These are phyloP conservation scores for Allium sativum DNA, from an alignment of 106 monocot species.

Conservation along the genomic window DNA sequence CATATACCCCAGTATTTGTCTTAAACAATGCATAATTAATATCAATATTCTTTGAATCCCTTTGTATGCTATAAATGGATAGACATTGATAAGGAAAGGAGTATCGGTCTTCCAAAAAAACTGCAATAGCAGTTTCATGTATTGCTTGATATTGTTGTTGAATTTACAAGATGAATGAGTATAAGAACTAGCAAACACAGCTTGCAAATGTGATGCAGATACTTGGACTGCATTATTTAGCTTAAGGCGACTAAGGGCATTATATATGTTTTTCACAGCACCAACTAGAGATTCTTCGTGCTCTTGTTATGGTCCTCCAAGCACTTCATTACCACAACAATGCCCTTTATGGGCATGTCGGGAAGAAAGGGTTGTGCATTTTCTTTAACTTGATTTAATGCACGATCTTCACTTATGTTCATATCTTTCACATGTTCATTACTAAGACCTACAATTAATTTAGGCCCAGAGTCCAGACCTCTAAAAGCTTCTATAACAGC, in stretches of 20 bases:
- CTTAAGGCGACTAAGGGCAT: constrained; percentile 38
- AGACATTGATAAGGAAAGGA: constrained; percentile 70
- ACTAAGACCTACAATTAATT: constrained; percentile 34
- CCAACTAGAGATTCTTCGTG: constrained; percentile 48
- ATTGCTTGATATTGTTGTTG: constrained; percentile 30
- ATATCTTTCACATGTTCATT: constrained; percentile 68
- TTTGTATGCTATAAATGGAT: constrained; percentile 90
- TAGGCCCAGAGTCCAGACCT: constrained; percentile 69
- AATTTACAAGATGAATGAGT: constrained; percentile 74
- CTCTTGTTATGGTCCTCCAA: constrained; percentile 49
- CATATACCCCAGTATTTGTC: constrained; percentile 53
- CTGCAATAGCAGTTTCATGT: constrained; percentile 68
- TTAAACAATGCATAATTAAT: constrained; percentile 77
- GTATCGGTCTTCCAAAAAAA: constrained; percentile 42
- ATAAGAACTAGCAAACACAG: constrained; percentile 67
- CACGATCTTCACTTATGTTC: constrained; percentile 30
- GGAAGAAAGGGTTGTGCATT: constrained; percentile 76
- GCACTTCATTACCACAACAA: constrained; percentile 75
- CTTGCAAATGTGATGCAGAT: constrained; percentile 63
- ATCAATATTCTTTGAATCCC: constrained; percentile 71
- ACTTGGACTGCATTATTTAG: constrained; percentile 50
- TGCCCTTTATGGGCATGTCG: constrained; percentile 50
- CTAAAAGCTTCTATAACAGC: constrained; percentile 65
- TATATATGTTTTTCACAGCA: constrained; percentile 65
- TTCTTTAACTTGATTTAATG: constrained; percentile 72